Conservation (phyloP, 1,139 yeast genomes). For the Saccharomyces hybrid region DNA sequence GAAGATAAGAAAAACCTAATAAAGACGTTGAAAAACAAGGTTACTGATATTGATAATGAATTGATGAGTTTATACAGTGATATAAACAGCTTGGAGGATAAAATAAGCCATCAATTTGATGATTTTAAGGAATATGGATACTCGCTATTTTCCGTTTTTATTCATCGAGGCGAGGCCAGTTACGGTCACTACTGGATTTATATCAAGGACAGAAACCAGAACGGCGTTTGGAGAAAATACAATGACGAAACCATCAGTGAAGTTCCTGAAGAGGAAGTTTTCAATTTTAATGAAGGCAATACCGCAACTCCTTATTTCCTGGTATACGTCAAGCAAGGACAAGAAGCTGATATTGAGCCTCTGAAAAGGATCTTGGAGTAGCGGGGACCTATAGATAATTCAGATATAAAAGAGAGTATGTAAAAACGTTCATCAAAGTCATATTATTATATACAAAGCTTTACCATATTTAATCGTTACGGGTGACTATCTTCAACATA, state of each 20-base stretch:
- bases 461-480: neutral
- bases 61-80: slow-evolving; percentile 35
- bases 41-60: slow-evolving; percentile 34
- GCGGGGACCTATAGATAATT: neutral
- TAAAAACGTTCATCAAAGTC: neutral
- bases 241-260: slow-evolving; percentile 87
- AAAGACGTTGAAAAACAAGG: slow-evolving; percentile 31
- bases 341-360: slow-evolving; percentile 59
- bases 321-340: slow-evolving; percentile 67
- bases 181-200: slow-evolving; percentile 97
- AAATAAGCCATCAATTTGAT: slow-evolving; percentile 52
- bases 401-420: neutral
- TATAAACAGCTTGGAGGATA: slow-evolving; percentile 39
- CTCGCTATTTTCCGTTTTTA: slow-evolving; percentile 80
- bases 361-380: slow-evolving; percentile 40
- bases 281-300: slow-evolving; percentile 60
- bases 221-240: slow-evolving; percentile 67
- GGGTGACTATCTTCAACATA: neutral
- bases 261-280: slow-evolving; percentile 64
- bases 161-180: slow-evolving; percentile 92
- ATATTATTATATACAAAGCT: neutral
- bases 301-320: slow-evolving; percentile 91
- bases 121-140: slow-evolving; percentile 61
- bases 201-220: slow-evolving; percentile 63
- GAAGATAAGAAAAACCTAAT: slow-evolving; percentile 14